Evolutionary conservation across 1,284 basidiomycete genomes (phyloP).

Genomic region (Takashimella koratensis): DNA sequence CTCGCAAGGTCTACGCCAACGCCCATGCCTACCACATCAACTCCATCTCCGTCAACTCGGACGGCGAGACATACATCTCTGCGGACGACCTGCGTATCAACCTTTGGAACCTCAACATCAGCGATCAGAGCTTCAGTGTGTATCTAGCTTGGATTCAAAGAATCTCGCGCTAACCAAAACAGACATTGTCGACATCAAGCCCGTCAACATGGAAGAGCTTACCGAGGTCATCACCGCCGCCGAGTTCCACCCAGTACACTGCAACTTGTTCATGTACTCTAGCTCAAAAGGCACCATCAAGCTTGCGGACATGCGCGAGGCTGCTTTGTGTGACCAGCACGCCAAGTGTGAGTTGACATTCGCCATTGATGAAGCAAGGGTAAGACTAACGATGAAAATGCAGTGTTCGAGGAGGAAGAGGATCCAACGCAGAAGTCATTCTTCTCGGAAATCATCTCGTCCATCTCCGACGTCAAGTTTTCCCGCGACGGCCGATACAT

Average conservation of each 20-base stretch:
- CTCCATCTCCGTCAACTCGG: constrained; percentile 98
- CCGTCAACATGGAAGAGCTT: constrained; percentile 99
- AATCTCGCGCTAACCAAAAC: constrained; percentile 2
- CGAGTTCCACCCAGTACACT: constrained; percentile 96
- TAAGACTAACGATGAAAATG: constrained; percentile 7
- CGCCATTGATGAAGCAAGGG: too few relatives aligned
- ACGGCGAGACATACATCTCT: constrained; percentile 98
- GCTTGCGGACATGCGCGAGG: constrained; percentile 99
- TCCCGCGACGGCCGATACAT: constrained; percentile 96
- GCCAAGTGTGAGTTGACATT: constrained; percentile 90
- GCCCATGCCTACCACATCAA: constrained; percentile 99
- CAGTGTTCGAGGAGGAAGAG: constrained; percentile 97
- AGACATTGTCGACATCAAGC: constrained; percentile 99
- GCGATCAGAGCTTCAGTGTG: constrained; percentile 98
- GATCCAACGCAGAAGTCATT: constrained; percentile 96
- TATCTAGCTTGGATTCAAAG: constrained; percentile 19
- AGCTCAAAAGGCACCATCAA: constrained; percentile 99
- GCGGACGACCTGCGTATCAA: constrained; percentile 97
- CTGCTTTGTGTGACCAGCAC: constrained; percentile 92
- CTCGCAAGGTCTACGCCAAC: constrained; percentile 97
- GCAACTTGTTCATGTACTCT: constrained; percentile 99
- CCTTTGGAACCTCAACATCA: constrained; percentile 97
- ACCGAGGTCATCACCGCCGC: constrained; percentile 99
- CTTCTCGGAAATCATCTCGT: constrained; percentile 99
- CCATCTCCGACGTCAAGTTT: constrained; percentile 99